Evolutionary conservation across 495 filamentous ascomycete genomes (phyloP).

Genomic region (Halenospora varia): DNA sequence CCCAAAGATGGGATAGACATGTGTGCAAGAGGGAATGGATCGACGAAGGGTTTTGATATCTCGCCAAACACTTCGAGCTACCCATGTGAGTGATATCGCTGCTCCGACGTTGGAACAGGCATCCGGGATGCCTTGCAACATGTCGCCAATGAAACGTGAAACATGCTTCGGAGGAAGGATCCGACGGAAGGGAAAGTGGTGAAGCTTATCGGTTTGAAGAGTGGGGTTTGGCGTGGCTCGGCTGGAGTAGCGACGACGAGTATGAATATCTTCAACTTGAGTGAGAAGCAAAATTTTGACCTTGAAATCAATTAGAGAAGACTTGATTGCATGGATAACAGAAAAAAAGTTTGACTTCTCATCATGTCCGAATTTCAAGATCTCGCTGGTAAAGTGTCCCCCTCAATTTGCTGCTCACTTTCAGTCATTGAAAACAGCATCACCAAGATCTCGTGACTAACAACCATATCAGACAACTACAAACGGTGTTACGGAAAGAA

Average conservation of each 20-base stretch:
- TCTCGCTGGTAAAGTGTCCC: background rate
- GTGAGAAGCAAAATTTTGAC: no score
- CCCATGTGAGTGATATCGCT: no score
- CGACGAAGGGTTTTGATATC: background rate
- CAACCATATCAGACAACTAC: background rate
- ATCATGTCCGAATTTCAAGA: background rate
- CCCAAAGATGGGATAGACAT: background rate
- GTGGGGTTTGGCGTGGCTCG: background rate
- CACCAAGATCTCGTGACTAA: background rate
- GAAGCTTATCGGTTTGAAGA: background rate
- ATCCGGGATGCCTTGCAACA: no score
- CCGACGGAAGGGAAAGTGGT: background rate
- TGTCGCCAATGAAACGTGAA: background rate
- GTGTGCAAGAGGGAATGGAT: background rate
- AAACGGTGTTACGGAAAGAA: slow-evolving; percentile 6
- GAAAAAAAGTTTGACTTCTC: background rate
- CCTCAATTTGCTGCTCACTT: background rate
- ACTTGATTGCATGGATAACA: no score
- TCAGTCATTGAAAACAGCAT: no score
- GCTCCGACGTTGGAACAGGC: no score
- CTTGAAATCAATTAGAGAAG: no score
- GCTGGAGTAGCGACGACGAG: background rate
- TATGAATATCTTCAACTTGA: background rate
- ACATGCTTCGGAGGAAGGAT: background rate
- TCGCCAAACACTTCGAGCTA: no score